These are phyloP conservation scores for Adansonia madagascariensis DNA, from an alignment of 441 rosid genomes.

Conservation along the genomic window DNA sequence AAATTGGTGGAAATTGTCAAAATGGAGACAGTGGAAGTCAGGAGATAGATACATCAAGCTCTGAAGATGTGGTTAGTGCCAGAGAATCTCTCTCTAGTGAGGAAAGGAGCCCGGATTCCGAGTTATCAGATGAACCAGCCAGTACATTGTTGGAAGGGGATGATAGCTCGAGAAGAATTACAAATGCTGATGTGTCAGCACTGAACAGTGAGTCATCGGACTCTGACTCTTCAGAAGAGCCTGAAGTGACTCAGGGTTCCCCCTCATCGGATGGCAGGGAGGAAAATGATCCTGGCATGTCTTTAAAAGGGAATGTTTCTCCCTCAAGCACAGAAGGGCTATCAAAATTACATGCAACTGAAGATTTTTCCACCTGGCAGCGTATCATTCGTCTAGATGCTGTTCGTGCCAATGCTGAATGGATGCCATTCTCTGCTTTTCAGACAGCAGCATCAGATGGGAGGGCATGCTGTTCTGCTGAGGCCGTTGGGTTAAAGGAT, in stretches of 20 bases:
- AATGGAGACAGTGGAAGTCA: constrained; percentile 30
- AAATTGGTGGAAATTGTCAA: constrained; percentile 25
- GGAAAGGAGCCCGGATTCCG: constrained; percentile 48
- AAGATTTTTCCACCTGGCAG: constrained; percentile 84
- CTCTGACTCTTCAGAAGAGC: constrained; percentile 71
- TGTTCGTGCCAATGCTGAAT: constrained; percentile 81
- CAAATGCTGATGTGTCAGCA: constrained; percentile 51
- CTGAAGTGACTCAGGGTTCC: constrained; percentile 56
- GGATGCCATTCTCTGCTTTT: constrained; percentile 62
- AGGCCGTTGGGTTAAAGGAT: constrained; percentile 80
- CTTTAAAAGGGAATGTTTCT: constrained; percentile 36
- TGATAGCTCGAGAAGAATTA: constrained; percentile 41
- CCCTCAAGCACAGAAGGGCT: constrained; percentile 38
- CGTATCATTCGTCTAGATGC: constrained; percentile 92
- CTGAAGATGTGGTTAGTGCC: constrained; percentile 65
- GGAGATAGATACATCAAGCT: constrained; percentile 55
- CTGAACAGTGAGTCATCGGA: constrained; percentile 70
- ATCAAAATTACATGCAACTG: constrained; percentile 41
- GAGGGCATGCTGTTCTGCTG: constrained; percentile 64
- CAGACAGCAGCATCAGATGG: constrained; percentile 63
- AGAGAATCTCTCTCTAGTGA: constrained; percentile 61
- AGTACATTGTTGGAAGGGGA: constrained; percentile 51
- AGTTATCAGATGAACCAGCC: constrained; percentile 58
- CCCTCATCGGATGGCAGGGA: constrained; percentile 45
- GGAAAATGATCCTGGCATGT: constrained; percentile 25